Conservation (phyloP, 352 stramenopile species). For the Pythium phragmiticola region DNA sequence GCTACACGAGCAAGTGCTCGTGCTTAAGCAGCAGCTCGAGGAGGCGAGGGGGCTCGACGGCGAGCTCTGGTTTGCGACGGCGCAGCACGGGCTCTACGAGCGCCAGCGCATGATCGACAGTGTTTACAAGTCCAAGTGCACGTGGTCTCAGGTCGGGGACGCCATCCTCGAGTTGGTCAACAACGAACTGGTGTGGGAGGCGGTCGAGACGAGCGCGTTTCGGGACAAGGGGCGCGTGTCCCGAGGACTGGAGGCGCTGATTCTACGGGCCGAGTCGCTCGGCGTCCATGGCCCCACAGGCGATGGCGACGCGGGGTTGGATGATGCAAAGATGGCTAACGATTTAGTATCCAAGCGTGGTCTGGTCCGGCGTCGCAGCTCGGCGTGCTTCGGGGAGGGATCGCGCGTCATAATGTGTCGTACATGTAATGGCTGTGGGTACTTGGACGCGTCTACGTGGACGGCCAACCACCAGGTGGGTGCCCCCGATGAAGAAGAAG, state of each 20-base stretch:
- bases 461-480: conserved; percentile 3
- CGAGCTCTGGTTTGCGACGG: conserved; percentile 43
- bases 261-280: conserved; percentile 36
- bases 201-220: conserved; percentile 44
- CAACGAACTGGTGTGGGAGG: conserved; percentile 61
- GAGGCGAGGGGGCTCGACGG: conserved; percentile 26
- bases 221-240: conserved; percentile 39
- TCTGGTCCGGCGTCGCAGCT: conserved; percentile 17
- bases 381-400: conserved; percentile 20
- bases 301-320: background rate
- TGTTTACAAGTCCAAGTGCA: conserved; percentile 49
- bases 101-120: conserved; percentile 57
- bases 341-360: background rate
- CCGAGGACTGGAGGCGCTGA: conserved; percentile 45
- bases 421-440: conserved; percentile 52
- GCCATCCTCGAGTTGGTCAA: conserved; percentile 59
- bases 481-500: conserved; percentile 26
- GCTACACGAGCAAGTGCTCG: conserved; percentile 45
- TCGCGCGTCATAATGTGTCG: conserved; percentile 47
- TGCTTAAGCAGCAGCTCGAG: conserved; percentile 44
- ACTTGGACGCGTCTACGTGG: conserved; percentile 33
- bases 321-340: background rate
- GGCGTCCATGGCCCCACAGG: background rate
- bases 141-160: conserved; percentile 54
- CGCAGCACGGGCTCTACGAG: conserved; percentile 40